Evolutionary conservation across 139 green algal species (phyloP).

Genomic region (Choricystis sp.): DNA sequence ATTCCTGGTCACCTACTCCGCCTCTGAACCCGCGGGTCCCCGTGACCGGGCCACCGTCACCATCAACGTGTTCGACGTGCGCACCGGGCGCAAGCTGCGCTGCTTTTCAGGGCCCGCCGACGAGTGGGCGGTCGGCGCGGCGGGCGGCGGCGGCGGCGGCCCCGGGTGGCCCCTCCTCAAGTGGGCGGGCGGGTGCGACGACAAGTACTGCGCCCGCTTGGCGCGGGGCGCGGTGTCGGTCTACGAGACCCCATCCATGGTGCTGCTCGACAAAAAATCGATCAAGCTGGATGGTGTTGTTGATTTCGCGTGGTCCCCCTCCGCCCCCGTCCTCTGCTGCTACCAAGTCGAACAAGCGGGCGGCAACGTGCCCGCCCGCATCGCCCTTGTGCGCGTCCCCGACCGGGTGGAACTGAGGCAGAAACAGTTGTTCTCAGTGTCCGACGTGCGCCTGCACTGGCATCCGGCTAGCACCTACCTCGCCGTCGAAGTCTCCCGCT

Average conservation of each 20-base stretch:
- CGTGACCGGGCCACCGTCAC: constrained; percentile 3
- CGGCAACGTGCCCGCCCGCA: constrained; percentile 67
- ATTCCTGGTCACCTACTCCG: constrained; percentile 68
- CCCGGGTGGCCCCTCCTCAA: constrained; percentile 82
- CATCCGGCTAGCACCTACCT: constrained; percentile 92
- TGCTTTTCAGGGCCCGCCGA: constrained; percentile 48
- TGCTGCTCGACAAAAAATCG: constrained; percentile 81
- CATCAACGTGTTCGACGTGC: constrained; percentile 64
- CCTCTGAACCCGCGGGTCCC: constrained; percentile 8
- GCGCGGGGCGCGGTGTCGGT: constrained; percentile 54
- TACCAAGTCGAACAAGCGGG: constrained; percentile 66
- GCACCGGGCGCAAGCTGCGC: constrained; percentile 41
- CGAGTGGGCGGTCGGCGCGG: constrained; percentile 54
- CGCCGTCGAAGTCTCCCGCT: constrained; percentile 84
- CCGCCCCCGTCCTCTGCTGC: constrained; percentile 60
- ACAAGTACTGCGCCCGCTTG: constrained; percentile 68
- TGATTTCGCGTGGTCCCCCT: constrained; percentile 84
- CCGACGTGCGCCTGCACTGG: constrained; percentile 68
- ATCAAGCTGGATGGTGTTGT: constrained; percentile 75
- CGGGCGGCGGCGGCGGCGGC: constrained; percentile 29
- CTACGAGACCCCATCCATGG: constrained; percentile 72
- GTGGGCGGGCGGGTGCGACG: constrained; percentile 62
- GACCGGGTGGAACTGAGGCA: constrained; percentile 64
- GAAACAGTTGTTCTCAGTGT: constrained; percentile 97
- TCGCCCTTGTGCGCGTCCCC: constrained; percentile 62